Evolutionary conservation across 495 filamentous ascomycete genomes (phyloP), one percentile per base, ranked within the genome.

Genomic region (Neurospora sp.): DNA sequence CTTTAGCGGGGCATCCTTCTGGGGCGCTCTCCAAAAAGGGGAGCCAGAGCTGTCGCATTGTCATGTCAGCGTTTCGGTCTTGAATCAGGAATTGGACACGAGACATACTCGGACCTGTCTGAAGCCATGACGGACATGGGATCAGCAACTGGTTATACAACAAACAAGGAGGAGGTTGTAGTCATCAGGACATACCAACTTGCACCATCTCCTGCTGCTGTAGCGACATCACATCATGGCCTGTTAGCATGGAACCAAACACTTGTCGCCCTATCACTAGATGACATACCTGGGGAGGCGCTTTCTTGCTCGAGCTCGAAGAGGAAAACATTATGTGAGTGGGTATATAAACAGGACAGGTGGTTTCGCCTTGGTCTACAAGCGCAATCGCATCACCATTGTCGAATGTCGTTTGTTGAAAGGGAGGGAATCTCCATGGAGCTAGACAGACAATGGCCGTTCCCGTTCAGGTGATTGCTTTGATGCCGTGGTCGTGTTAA

Each of bases 201-300:
- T 99, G 95, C 75, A 97, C 93, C 96, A 99, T 99, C 89, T 99
- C 95, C 94, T 98, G 80, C 69, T 77, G 71, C 71, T 40, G 72
- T 40, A 69, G 73, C 72, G 72, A 77, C 73, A 77, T 82, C 77
- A 77, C 73, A 77, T 82, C 77, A 81, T 35, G 54, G 27, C 54
- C 27, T 62, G 81, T 81, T 75, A 78, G 79, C 62, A 72, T 37
- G n/a, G n/a, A n/a, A n/a, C 16, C 9, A 35, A 44, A 59, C 72
- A 38, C 59, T 18, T 46, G 70, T 70, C 70, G 39, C 7, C 59
- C 39, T 42, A 4, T 8, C 37, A 48, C 54, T 41, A 71, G 27
- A 27, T 27, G 27, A 81, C 89, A 81, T 82, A 94, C 92, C 90
- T 94, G 92, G 73, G 90, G 89, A 74, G 88, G 84, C 75, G 87